Evolutionary conservation across 768 basidiomycete genomes (phyloP).

Genomic region (Psilocybe azurescens): DNA sequence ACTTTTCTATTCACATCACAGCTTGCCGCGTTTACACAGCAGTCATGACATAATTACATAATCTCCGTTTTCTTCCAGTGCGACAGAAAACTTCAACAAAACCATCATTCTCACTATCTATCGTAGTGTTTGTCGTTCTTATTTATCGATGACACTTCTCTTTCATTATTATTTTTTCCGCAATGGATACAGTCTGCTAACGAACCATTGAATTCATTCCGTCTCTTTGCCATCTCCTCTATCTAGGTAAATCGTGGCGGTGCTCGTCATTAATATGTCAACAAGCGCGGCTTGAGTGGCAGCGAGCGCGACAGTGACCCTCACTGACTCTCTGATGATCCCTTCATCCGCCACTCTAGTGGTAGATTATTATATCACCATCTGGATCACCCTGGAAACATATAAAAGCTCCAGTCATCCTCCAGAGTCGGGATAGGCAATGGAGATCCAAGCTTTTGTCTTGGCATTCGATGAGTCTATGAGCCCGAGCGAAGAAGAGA

Average conservation of each 20-base stretch:
- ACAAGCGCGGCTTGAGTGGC: constrained; percentile 2
- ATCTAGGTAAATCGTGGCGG: background rate
- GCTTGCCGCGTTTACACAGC: constrained; percentile 3
- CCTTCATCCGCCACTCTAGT: background rate
- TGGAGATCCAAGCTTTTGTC: background rate
- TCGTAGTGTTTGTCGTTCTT: too few species aligned
- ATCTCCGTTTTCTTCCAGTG: background rate
- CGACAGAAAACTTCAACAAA: too few species aligned
- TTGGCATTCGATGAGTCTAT: background rate
- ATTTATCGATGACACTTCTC: too few species aligned
- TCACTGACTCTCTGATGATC: background rate
- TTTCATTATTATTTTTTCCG: too few species aligned
- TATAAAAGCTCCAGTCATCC: background rate
- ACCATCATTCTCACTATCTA: too few species aligned
- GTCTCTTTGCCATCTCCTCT: too few species aligned
- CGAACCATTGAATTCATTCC: too few species aligned
- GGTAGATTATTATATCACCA: background rate
- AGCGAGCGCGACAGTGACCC: background rate
- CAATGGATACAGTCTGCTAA: too few species aligned
- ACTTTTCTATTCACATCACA: background rate
- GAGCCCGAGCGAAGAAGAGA: background rate
- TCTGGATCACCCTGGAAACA: background rate
- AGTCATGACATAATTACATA: background rate
- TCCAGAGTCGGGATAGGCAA: background rate
- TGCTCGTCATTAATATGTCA: background rate